These are phyloP conservation scores for Amanita exitialis DNA, from an alignment of 768 basidiomycete genomes.

Conservation along the genomic window DNA sequence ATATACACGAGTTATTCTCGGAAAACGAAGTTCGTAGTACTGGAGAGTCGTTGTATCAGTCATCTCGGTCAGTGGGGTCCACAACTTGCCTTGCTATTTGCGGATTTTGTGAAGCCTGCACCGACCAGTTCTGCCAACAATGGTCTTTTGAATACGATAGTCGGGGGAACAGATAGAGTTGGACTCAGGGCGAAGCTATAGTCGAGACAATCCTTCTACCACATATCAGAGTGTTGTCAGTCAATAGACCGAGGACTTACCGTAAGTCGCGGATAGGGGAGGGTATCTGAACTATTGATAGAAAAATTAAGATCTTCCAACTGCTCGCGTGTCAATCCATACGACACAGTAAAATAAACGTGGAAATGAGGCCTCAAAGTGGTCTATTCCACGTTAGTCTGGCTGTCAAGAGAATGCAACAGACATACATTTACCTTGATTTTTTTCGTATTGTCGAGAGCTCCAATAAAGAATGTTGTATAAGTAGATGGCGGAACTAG, in stretches of 20 bases:
- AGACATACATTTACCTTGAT: conserved; percentile 28
- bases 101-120: conserved; percentile 74
- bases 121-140: conserved; percentile 68
- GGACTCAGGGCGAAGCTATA: conserved; percentile 45
- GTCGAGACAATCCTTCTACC: not conserved
- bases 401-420: not conserved
- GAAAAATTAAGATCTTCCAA: conserved; percentile 68
- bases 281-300: conserved; percentile 35
- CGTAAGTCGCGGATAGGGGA: conserved; percentile 19
- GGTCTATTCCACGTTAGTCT: conserved; percentile 21
- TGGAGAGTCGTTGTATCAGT: conserved; percentile 15
- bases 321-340: conserved; percentile 57
- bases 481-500: conserved; percentile 60
- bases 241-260: conserved; percentile 8
- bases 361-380: conserved; percentile 48
- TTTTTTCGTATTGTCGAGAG: conserved; percentile 38
- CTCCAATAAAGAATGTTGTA: conserved; percentile 78
- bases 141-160: conserved; percentile 48
- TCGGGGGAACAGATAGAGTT: conserved; percentile 38
- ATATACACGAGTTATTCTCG: conserved; percentile 64
- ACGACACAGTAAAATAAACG: conserved; percentile 67
- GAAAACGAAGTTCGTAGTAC: conserved; percentile 82
- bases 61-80: not conserved
- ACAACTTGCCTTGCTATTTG: conserved; percentile 38
- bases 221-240: not conserved